Conservation (phyloP, 495 filamentous ascomycete species). For the Paragyromitra xinjiangensis region DNA sequence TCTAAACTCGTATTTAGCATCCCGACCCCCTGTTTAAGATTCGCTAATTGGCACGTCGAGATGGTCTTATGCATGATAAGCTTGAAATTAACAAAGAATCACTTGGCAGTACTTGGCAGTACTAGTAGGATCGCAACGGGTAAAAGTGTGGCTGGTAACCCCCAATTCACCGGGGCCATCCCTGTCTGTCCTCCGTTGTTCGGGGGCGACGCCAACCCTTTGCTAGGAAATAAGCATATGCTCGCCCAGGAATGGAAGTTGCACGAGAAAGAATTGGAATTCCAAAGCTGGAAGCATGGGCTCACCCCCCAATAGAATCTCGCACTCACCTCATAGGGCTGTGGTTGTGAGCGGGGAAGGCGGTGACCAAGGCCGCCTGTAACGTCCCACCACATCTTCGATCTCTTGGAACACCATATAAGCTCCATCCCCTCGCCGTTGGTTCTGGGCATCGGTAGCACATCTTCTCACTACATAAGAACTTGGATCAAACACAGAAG, state of each 20-base stretch:
- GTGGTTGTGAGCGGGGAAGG: conserved; percentile 1
- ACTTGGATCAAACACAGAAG: not conserved
- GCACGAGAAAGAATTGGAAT: not conserved
- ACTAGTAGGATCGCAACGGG: not conserved
- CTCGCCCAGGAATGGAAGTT: not conserved
- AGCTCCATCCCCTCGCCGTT: conserved; percentile 4
- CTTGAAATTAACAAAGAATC: conserved; percentile 10
- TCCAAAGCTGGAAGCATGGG: not conserved
- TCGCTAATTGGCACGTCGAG: conserved; percentile 17
- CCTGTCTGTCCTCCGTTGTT: not conserved
- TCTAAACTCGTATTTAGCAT: conserved; percentile 10
- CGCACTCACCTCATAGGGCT: conserved; percentile 4
- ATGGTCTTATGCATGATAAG: conserved; percentile 18
- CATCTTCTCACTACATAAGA: not conserved
- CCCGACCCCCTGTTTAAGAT: not conserved
- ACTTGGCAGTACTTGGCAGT: not conserved
- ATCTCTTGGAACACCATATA: conserved; percentile 20
- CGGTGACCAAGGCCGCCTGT: conserved; percentile 9
- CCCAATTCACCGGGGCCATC: not conserved
- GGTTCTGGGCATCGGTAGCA: not conserved
- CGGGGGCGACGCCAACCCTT: not conserved
- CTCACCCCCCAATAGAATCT: not conserved
- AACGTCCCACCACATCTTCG: conserved; percentile 12
- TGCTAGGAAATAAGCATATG: not conserved
- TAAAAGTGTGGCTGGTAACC: not conserved